Evolutionary conservation across 148 eudicot species (phyloP).

Genomic region (Camellia granthamiana): DNA sequence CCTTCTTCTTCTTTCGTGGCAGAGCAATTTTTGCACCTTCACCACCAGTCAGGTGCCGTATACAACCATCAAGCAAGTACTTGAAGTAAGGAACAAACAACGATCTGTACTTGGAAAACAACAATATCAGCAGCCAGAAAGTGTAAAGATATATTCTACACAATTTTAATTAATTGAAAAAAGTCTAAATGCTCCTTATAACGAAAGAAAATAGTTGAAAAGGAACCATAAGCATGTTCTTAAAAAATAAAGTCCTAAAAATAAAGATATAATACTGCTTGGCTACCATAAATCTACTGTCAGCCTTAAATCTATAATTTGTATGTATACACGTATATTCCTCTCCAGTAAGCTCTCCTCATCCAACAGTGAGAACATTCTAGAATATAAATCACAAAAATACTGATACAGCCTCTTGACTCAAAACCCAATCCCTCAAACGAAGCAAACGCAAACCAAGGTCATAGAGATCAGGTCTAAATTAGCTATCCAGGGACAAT

Average conservation of each 20-base stretch:
- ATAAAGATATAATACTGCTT: neutral
- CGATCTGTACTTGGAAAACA: constrained; percentile 44
- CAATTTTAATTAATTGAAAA: neutral
- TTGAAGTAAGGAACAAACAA: constrained; percentile 96
- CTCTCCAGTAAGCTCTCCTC: neutral
- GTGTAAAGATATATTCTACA: neutral
- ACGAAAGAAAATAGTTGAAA: neutral
- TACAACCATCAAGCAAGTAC: constrained; percentile 65
- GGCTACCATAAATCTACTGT: neutral
- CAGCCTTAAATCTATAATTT: neutral
- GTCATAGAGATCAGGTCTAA: neutral
- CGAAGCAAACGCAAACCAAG: constrained; percentile 2
- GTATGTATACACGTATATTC: neutral
- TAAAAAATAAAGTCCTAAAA: neutral
- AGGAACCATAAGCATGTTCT: neutral
- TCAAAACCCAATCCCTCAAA: neutral
- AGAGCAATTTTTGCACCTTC: constrained; percentile 31
- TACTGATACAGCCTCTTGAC: neutral
- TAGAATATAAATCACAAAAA: neutral
- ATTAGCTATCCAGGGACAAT: neutral
- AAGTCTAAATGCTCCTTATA: neutral
- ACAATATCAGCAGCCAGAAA: neutral
- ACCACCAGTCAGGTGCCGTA: constrained; percentile 55
- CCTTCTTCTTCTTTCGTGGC: constrained; percentile 71
- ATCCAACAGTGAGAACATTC: neutral